Evolutionary conservation across 176 grass and related monocot species (phyloP).

Genomic region (Thalia dealbata): DNA sequence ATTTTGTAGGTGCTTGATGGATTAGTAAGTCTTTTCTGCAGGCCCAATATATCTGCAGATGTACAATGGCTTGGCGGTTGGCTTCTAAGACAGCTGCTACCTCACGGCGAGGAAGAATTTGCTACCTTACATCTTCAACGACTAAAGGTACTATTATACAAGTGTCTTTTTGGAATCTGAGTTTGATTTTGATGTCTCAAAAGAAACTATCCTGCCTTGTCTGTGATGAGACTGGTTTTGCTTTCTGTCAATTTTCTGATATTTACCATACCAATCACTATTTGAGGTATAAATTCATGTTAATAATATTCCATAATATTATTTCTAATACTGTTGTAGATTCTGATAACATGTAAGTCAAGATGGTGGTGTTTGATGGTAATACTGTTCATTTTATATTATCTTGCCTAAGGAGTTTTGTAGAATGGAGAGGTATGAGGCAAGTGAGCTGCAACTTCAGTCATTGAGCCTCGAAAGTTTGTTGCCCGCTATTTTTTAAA

Average conservation of each 20-base stretch:
- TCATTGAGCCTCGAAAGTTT: neutral
- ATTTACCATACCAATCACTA: neutral
- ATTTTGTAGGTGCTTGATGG: conserved; percentile 87
- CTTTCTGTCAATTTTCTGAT: neutral
- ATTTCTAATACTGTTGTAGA: neutral
- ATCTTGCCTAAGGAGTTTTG: too few species aligned
- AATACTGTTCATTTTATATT: too few species aligned
- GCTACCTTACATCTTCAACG: conserved; percentile 54
- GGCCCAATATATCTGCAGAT: conserved; percentile 73
- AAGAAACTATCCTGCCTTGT: neutral
- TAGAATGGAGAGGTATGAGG: too few species aligned
- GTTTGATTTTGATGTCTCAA: neutral
- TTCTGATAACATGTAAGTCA: too few species aligned
- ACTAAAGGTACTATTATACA: conserved; percentile 39
- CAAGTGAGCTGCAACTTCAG: too few species aligned
- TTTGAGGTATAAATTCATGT: neutral
- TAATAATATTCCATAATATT: neutral
- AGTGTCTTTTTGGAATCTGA: neutral
- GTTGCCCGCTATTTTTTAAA: neutral
- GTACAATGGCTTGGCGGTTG: conserved; percentile 79
- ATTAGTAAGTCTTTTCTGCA: conserved; percentile 78
- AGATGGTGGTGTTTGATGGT: too few species aligned
- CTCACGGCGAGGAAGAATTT: conserved; percentile 80
- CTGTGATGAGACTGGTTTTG: neutral
- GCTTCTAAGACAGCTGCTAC: conserved; percentile 92